These are phyloP conservation scores for Phytophthora constricta DNA, from an alignment of 352 stramenopile genomes.

Conservation along the genomic window DNA sequence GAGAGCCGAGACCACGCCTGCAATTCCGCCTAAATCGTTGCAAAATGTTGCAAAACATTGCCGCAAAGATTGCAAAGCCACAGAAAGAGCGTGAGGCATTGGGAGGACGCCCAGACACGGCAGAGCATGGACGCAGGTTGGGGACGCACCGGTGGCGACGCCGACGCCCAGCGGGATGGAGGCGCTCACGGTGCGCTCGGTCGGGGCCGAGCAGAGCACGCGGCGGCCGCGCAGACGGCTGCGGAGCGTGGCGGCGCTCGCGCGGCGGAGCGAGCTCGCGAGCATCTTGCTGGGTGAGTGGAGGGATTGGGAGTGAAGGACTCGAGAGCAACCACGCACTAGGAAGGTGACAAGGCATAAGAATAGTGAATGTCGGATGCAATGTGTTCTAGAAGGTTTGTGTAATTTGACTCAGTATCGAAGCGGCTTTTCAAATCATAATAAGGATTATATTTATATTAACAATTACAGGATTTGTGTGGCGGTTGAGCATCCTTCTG, in stretches of 20 bases:
- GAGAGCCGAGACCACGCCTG: conserved; percentile 76
- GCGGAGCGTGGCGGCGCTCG: conserved; percentile 11
- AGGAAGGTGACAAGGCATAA: conserved; percentile 3
- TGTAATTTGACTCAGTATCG: no score
- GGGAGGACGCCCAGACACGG: not conserved
- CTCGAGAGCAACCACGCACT: conserved; percentile 1
- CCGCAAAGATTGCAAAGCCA: not conserved
- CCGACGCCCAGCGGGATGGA: conserved; percentile 57
- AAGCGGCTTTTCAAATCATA: no score
- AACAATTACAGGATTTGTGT: not conserved
- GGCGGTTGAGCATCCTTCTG: not conserved
- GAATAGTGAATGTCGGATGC: not conserved
- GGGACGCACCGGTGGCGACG: conserved; percentile 41
- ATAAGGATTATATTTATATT: no score
- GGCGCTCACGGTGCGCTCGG: conserved; percentile 38
- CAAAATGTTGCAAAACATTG: conserved; percentile 14
- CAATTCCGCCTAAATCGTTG: conserved; percentile 51
- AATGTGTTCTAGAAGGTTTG: no score
- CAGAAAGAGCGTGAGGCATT: not conserved
- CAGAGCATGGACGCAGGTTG: not conserved
- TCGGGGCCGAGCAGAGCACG: conserved; percentile 61
- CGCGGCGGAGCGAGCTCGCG: conserved; percentile 30
- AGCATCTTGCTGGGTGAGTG: conserved; percentile 32
- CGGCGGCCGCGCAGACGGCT: conserved; percentile 25
- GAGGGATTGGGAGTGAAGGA: not conserved